Conservation (phyloP, 2,329 filamentous ascomycete genomes). For the Aspergillus oerlinghausenensis region DNA sequence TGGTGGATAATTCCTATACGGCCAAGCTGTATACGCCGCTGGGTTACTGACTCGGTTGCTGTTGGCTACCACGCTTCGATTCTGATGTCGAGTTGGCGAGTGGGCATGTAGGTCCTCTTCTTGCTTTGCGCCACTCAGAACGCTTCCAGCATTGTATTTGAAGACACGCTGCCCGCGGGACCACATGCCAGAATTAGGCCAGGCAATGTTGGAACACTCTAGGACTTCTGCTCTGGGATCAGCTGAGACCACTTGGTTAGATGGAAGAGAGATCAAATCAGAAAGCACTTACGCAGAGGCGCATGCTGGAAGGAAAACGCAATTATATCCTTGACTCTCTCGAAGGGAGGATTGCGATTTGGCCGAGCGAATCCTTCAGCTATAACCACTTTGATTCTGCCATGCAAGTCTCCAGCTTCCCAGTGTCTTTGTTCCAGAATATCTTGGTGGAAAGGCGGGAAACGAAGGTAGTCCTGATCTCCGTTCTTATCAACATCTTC, state of each 20-base stretch:
- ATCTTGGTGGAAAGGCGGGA: conserved; percentile 67
- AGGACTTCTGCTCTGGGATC: conserved; percentile 56
- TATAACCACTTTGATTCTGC: conserved; percentile 71
- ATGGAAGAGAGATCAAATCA: not conserved
- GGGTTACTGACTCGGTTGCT: conserved; percentile 18
- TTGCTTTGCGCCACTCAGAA: conserved; percentile 38
- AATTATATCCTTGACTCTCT: conserved; percentile 67
- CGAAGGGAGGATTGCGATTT: conserved; percentile 49
- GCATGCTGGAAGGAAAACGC: conserved; percentile 83
- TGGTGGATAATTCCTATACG: conserved; percentile 28
- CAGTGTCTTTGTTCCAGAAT: conserved; percentile 66
- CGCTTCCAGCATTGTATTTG: conserved; percentile 26
- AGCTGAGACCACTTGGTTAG: conserved; percentile 2
- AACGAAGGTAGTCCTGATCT: conserved; percentile 59
- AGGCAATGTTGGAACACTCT: conserved; percentile 69
- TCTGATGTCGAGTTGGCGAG: conserved; percentile 49
- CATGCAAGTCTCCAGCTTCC: conserved; percentile 65
- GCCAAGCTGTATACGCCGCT: conserved; percentile 24
- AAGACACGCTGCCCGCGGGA: conserved; percentile 42
- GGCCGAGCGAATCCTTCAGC: conserved; percentile 64
- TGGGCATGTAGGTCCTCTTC: conserved; percentile 57
- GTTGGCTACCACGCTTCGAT: conserved; percentile 15
- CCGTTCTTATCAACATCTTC: conserved; percentile 50
- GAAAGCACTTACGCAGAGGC: conserved; percentile 57
- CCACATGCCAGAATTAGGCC: conserved; percentile 73